Conservation (phyloP, 306 rosid species). For the Betula pendula region DNA sequence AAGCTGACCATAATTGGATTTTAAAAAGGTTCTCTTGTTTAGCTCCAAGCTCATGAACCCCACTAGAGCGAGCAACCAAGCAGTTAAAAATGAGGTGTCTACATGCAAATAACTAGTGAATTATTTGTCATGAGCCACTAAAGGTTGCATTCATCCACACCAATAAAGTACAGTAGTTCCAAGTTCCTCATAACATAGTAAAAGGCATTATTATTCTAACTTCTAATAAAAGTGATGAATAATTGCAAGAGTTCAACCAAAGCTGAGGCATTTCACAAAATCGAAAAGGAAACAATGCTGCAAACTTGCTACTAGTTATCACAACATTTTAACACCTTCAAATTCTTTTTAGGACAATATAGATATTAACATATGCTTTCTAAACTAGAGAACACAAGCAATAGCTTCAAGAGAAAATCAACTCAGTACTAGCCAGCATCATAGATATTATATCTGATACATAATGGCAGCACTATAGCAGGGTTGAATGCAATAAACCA, state of each 20-base stretch:
- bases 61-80: not conserved
- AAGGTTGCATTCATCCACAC: not conserved
- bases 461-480: not conserved
- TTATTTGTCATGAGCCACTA: too few species aligned
- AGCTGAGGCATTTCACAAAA: not conserved
- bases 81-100: not conserved
- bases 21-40: not conserved
- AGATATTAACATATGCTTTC: not conserved
- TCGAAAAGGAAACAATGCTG: not conserved
- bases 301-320: not conserved
- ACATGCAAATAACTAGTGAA: not conserved
- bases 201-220: not conserved
- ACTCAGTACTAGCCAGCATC: not conserved
- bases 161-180: not conserved
- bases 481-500: not conserved
- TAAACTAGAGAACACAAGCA: not conserved
- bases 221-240: too few species aligned
- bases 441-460: not conserved
- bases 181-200: not conserved
- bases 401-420: not conserved
- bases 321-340: not conserved
- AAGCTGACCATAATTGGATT: not conserved
- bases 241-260: not conserved
- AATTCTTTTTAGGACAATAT: not conserved
- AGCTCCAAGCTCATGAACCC: not conserved